Conservation (phyloP, 352 stramenopile genomes). For the Pythium monospermum region DNA sequence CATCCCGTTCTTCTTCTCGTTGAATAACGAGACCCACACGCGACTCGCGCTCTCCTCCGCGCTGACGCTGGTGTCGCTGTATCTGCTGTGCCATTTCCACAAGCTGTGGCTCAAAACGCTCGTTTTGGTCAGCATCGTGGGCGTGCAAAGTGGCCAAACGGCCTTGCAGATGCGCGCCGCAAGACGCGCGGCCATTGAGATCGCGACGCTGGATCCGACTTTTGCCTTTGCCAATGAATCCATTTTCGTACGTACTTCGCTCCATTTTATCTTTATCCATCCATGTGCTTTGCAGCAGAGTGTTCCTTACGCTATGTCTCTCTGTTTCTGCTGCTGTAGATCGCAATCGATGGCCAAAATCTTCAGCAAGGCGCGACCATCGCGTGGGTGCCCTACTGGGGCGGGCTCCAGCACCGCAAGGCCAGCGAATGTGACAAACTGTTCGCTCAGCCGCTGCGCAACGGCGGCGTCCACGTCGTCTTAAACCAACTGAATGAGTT, state of each 20-base stretch:
- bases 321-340: constrained; percentile 23
- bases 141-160: constrained; percentile 29
- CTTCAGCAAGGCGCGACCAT: constrained; percentile 62
- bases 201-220: constrained; percentile 60
- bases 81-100: constrained; percentile 47
- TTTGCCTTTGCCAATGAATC: constrained; percentile 81
- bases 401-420: constrained; percentile 41
- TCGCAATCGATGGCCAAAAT: constrained; percentile 80
- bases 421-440: constrained; percentile 37
- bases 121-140: constrained; percentile 29
- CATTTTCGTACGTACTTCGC: constrained; percentile 58
- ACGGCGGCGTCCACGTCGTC: constrained; percentile 64
- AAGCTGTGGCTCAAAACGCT: constrained; percentile 54
- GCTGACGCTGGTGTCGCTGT: constrained; percentile 2
- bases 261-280: background rate
- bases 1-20: no score
- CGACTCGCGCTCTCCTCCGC: no score
- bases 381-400: constrained; percentile 75
- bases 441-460: constrained; percentile 49
- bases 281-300: background rate
- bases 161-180: constrained; percentile 40
- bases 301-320: background rate
- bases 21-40: no score
- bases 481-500: constrained; percentile 76
- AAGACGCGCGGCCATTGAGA: constrained; percentile 49